These are phyloP conservation scores for Alternaria arbusti DNA, from an alignment of 2,329 filamentous ascomycete genomes.

Conservation along the genomic window DNA sequence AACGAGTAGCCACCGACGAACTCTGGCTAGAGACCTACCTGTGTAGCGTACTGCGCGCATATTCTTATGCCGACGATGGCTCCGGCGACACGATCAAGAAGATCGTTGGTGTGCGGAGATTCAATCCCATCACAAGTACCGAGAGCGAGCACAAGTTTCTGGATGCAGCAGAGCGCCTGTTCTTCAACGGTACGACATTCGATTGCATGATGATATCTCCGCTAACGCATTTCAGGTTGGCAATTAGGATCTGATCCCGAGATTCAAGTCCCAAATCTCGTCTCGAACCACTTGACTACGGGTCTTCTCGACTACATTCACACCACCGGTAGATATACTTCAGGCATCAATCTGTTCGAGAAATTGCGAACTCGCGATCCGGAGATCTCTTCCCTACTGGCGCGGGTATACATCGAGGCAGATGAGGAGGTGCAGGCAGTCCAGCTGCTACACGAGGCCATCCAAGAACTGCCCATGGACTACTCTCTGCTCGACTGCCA, in stretches of 20 bases:
- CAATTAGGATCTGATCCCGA: constrained; percentile 96
- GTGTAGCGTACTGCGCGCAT: constrained; percentile 91
- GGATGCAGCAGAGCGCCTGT: constrained; percentile 90
- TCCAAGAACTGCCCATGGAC: constrained; percentile 95
- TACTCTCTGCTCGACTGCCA: constrained; percentile 96
- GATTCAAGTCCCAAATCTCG: constrained; percentile 95
- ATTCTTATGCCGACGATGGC: constrained; percentile 95
- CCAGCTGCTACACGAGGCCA: constrained; percentile 81
- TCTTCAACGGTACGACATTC: constrained; percentile 75
- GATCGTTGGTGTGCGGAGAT: constrained; percentile 94
- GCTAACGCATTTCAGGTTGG: constrained; percentile 65
- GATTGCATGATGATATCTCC: not conserved
- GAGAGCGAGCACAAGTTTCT: constrained; percentile 97
- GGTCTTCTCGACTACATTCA: constrained; percentile 93
- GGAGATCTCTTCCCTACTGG: constrained; percentile 90
- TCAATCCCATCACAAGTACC: constrained; percentile 98
- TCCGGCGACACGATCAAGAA: constrained; percentile 94
- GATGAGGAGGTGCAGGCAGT: constrained; percentile 98
- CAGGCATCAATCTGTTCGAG: constrained; percentile 96
- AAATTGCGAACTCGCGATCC: constrained; percentile 90
- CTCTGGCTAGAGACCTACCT: constrained; percentile 98
- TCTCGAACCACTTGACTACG: constrained; percentile 94
- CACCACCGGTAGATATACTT: constrained; percentile 91
- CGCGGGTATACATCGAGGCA: constrained; percentile 89
- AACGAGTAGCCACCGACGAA: constrained; percentile 88